phyloP scores from a whole-genome alignment of 805 yeast genomes.

The Cyberlindnera misumaiensis region DNA sequence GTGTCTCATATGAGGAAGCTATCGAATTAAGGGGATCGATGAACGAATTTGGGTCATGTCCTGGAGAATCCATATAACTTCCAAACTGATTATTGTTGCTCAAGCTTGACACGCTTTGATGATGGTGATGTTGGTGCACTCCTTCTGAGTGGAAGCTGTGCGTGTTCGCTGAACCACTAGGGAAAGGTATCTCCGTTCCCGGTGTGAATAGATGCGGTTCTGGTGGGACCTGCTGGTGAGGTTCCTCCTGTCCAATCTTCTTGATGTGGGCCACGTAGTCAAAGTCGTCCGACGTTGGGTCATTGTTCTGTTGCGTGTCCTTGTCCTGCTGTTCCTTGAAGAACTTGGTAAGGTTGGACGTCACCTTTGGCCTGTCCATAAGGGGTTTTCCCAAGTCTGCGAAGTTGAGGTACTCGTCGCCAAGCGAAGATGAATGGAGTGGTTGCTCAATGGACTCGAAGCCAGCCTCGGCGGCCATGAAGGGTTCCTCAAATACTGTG shows the following conservation, averaged over 20 bases:
- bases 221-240: not conserved
- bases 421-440: no score
- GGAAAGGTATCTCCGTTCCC: constrained; percentile 10
- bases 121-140: no score
- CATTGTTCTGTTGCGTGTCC: constrained; percentile 19
- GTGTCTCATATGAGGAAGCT: constrained; percentile 21
- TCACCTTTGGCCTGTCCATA: constrained; percentile 7
- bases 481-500: no score
- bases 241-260: constrained; percentile 41
- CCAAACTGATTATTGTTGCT: constrained; percentile 9
- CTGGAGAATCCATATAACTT: constrained; percentile 21
- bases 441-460: no score
- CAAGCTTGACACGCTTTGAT: no score
- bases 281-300: constrained; percentile 47
- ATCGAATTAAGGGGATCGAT: constrained; percentile 23
- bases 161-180: no score
- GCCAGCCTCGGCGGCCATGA: no score
- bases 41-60: constrained; percentile 18
- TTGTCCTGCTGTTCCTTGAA: constrained; percentile 11
- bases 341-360: constrained; percentile 23
- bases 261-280: constrained; percentile 61
- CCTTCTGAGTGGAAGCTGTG: no score
- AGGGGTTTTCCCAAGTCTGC: no score
- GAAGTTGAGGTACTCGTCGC: constrained; percentile 18
- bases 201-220: constrained; percentile 5